Conservation (phyloP, 108 stramenopile species). For the Fistulifera solaris region DNA sequence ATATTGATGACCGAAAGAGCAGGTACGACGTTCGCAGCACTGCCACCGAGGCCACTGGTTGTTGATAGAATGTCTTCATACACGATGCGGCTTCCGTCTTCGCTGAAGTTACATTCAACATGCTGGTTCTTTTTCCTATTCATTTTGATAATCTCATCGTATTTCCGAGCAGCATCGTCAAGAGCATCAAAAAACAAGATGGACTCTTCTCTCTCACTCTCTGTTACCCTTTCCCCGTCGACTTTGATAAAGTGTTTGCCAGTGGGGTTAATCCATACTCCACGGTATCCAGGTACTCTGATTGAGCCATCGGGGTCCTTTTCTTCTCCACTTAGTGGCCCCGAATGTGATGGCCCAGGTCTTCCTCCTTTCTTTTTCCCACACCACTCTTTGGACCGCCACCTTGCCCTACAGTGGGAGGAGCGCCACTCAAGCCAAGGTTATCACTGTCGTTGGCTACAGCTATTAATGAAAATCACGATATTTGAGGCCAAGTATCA, state of each 20-base stretch:
- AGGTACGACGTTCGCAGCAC: constrained; percentile 26
- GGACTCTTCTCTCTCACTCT: constrained; percentile 7
- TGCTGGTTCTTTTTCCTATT: constrained; percentile 12
- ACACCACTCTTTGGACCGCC: constrained; percentile 24
- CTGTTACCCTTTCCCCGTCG: constrained; percentile 24
- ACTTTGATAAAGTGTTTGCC: constrained; percentile 76
- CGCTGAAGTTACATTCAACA: constrained; percentile 50
- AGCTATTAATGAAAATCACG: too few relatives aligned
- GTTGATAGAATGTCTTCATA: constrained; percentile 44
- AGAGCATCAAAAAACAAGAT: constrained; percentile 43
- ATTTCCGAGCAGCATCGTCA: constrained; percentile 60
- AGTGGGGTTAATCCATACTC: constrained; percentile 55
- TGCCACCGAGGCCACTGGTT: constrained; percentile 31
- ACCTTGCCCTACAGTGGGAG: constrained; percentile 21
- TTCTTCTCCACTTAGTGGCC: constrained; percentile 23
- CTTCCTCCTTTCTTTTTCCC: constrained; percentile 38
- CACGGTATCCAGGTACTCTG: constrained; percentile 57
- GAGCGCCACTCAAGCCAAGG: constrained; percentile 10
- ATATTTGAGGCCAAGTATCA: too few relatives aligned
- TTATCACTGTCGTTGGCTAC: neutral
- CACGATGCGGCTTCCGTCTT: constrained; percentile 56
- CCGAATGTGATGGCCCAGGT: constrained; percentile 1
- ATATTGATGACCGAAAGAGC: constrained; percentile 66
- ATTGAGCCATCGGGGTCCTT: constrained; percentile 57
- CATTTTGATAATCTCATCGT: constrained; percentile 41